Percentiles rank a stretch among this genome's conserved stretches.
These are phyloP conservation scores for maize (Zea mays) DNA, from an alignment of 176 grass and related monocot species.

Conservation along the genomic window Zm-B73-REFERENCE-NAM-5.0 NC_050102.1:54563501-54564000, in stretches of 20 bases:
- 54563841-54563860: no score
- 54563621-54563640: constrained; percentile 33
- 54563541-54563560: constrained; percentile 71
- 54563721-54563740: background rate
- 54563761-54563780: background rate
- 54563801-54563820: no score
- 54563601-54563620: constrained; percentile 65
- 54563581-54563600: constrained; percentile 54
- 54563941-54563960: no score
- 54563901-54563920: no score
- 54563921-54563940: no score
- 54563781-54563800: no score
- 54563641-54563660: background rate
- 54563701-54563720: background rate
- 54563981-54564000: no score
- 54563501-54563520: constrained; percentile 46
- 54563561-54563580: constrained; percentile 65
- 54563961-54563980: no score
- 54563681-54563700: constrained; percentile 17
- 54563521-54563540: constrained; percentile 60
- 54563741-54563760: background rate
- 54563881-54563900: no score
- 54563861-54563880: no score
- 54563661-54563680: background rate
- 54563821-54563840: no score